Evolutionary conservation across 345 rosid species (phyloP).

Genomic region (Pseudoturritis turrita): DNA sequence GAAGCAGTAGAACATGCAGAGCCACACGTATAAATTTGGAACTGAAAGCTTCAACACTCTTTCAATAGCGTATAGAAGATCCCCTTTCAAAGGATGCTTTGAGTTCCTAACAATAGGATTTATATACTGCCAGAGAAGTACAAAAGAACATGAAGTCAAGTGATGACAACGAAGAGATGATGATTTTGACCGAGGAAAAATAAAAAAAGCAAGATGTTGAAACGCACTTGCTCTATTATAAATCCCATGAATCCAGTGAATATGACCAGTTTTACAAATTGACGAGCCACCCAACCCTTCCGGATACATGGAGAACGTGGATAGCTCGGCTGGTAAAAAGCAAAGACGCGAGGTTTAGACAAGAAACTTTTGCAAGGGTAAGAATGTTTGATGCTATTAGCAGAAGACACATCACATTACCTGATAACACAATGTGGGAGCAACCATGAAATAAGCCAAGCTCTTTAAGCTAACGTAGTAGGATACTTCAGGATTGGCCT

Average conservation of each 20-base stretch:
- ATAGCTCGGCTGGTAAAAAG: conserved; percentile 55
- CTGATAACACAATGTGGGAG: conserved; percentile 99
- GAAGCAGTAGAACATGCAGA: conserved; percentile 98
- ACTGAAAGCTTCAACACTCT: conserved; percentile 98
- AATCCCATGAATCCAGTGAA: conserved; percentile 96
- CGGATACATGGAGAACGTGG: conserved; percentile 77
- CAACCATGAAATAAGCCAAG: conserved; percentile 91
- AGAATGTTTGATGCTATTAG: not conserved
- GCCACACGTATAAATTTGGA: conserved; percentile 95
- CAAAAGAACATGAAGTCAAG: conserved; percentile 22
- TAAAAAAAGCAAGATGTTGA: conserved; percentile 8
- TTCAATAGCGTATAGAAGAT: conserved; percentile 77
- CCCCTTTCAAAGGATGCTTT: conserved; percentile 89
- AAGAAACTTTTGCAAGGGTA: conserved; percentile 6
- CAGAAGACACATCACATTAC: conserved; percentile 31
- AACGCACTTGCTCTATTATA: conserved; percentile 81
- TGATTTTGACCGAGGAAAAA: not conserved
- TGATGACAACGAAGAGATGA: not conserved
- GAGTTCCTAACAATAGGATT: conserved; percentile 96
- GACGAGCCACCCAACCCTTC: conserved; percentile 90
- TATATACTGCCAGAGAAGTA: conserved; percentile 71
- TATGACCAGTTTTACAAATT: conserved; percentile 71
- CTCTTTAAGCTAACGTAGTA: conserved; percentile 59
- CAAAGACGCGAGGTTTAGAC: not conserved
- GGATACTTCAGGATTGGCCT: conserved; percentile 48